These are phyloP conservation scores for Calophaca sinica DNA, from an alignment of 306 rosid species.

Conservation along the genomic window DNA sequence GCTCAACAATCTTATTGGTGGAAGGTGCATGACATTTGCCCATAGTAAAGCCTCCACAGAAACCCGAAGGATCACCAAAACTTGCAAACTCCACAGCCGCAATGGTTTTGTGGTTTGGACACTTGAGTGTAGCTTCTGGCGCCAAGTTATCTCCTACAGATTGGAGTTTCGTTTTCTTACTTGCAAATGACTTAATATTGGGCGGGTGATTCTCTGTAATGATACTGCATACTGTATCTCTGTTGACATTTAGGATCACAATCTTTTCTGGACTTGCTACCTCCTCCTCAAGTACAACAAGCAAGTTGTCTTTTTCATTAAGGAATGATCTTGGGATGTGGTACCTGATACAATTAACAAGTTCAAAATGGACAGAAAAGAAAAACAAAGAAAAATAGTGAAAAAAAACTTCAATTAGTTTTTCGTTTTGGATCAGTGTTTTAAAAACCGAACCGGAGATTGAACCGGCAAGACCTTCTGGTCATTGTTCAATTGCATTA, in stretches of 20 bases:
- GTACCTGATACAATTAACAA: slow-evolving; percentile 60
- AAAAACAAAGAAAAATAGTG: neutral
- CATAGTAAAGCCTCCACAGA: slow-evolving; percentile 58
- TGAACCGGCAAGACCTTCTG: too few relatives aligned
- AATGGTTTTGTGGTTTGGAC: slow-evolving; percentile 62
- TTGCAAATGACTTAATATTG: slow-evolving; percentile 57
- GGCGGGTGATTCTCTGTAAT: slow-evolving; percentile 69
- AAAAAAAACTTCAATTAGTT: neutral
- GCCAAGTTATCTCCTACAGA: neutral
- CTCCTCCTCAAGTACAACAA: slow-evolving; percentile 84
- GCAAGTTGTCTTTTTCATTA: slow-evolving; percentile 58
- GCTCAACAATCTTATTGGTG: slow-evolving; percentile 57
- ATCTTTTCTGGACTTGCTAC: slow-evolving; percentile 49
- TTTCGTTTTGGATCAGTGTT: neutral
- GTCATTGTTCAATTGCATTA: too few relatives aligned
- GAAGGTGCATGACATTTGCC: slow-evolving; percentile 63
- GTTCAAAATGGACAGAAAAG: neutral
- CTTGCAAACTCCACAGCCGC: slow-evolving; percentile 71
- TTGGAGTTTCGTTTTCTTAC: slow-evolving; percentile 49
- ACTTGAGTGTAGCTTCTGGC: slow-evolving; percentile 58
- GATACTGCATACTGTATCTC: slow-evolving; percentile 80
- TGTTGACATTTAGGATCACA: slow-evolving; percentile 55
- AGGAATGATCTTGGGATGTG: slow-evolving; percentile 83
- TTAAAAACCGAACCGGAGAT: too few relatives aligned
- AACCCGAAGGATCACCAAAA: slow-evolving; percentile 75